phyloP scores from a whole-genome alignment of 2,329 filamentous ascomycete genomes.

The Fusarium devonianum region DNA sequence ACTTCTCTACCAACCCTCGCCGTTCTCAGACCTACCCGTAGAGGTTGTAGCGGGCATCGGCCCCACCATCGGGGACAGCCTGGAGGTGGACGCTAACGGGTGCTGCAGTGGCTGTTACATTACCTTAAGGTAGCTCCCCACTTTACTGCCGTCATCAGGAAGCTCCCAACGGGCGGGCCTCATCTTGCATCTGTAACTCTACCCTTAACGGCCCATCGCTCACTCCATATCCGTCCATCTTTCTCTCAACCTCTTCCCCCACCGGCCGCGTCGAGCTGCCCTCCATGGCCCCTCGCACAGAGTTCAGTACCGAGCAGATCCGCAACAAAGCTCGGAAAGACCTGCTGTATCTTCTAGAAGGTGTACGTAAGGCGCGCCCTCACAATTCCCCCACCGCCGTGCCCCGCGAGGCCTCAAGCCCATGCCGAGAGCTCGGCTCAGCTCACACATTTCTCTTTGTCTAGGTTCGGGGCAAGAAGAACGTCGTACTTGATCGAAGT shows the following conservation, averaged over 20 bases:
- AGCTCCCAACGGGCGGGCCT: constrained; percentile 22
- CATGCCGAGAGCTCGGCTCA: constrained; percentile 16
- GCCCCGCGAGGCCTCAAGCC: constrained; percentile 19
- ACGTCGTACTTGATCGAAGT: constrained; percentile 89
- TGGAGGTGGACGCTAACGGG: background rate
- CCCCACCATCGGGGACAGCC: constrained; percentile 10
- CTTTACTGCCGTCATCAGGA: constrained; percentile 34
- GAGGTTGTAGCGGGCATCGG: background rate
- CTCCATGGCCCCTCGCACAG: constrained; percentile 72
- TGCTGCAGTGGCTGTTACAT: constrained; percentile 1
- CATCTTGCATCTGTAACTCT: constrained; percentile 6
- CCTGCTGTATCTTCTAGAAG: constrained; percentile 88
- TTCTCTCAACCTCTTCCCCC: constrained; percentile 10
- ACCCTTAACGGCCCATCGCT: constrained; percentile 3
- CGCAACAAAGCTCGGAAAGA: constrained; percentile 86
- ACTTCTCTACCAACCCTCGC: background rate
- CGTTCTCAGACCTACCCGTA: background rate
- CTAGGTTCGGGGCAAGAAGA: constrained; percentile 98
- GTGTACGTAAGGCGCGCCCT: constrained; percentile 72
- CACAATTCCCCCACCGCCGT: constrained; percentile 19
- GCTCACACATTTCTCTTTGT: constrained; percentile 7
- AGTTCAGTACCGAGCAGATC: constrained; percentile 78
- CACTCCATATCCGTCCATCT: constrained; percentile 14
- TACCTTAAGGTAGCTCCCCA: constrained; percentile 13
- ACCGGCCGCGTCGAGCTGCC: constrained; percentile 51